Conservation (phyloP, 139 green algal species). For the Marvania coccoides region DNA sequence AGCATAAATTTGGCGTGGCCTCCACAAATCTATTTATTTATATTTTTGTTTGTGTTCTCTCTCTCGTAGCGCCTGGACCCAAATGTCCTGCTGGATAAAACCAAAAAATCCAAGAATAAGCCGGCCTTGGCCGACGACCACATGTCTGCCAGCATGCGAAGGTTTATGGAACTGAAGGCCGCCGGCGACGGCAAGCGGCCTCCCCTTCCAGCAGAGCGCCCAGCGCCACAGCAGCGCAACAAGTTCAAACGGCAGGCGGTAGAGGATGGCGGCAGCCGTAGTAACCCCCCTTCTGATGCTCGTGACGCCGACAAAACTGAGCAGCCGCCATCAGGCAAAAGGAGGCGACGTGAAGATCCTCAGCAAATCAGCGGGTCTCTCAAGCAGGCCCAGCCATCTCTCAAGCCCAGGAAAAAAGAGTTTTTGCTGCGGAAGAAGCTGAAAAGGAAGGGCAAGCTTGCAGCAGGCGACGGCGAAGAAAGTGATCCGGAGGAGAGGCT, state of each 20-base stretch:
- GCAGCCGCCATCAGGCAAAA: background rate
- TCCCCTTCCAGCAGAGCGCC: too few relatives aligned
- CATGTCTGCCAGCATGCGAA: background rate
- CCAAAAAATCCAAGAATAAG: background rate
- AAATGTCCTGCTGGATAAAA: background rate
- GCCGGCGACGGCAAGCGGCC: background rate
- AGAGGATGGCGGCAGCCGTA: too few relatives aligned
- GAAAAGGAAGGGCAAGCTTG: background rate
- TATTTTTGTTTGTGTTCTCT: background rate
- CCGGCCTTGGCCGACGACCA: background rate
- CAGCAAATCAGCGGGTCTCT: background rate
- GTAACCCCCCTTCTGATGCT: too few relatives aligned
- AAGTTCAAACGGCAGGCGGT: too few relatives aligned
- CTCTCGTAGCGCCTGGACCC: background rate
- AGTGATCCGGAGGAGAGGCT: background rate
- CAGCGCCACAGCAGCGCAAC: too few relatives aligned
- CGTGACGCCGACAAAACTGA: too few relatives aligned
- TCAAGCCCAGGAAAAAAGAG: background rate
- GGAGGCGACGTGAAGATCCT: background rate
- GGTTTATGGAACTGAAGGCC: background rate
- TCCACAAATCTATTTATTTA: background rate
- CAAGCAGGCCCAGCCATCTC: background rate
- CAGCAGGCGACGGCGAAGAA: background rate
- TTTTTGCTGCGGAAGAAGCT: background rate
- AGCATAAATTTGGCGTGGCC: background rate